Base-by-base conservation (phyloP, 2,329 filamentous ascomycete species). In the Apiospora aurea region DNA sequence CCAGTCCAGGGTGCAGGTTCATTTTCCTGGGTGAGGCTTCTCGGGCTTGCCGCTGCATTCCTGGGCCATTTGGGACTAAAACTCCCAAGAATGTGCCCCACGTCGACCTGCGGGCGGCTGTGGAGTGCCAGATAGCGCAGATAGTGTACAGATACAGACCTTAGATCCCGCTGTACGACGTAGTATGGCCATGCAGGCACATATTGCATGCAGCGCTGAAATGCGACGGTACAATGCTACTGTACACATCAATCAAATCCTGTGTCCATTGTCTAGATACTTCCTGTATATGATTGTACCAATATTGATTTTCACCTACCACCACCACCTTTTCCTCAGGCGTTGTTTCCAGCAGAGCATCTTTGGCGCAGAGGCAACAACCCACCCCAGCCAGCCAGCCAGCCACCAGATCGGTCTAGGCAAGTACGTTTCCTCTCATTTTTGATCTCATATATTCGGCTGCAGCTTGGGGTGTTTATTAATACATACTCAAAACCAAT, bases 21-120 rank as follows among this genome's bases (percentile, higher is more conserved):
- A 4, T 64, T 64, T 64, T 38, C 57, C 34, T 61, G 38, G 53
- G n/a, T 61, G 53, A 61, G 53, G 53, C 53, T 38, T 61, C 53
- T 61, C 53, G 29, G 53, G 29, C 53, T 41, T 41, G 57, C 34
- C 34, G 34, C 57, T 64, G 57, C 57, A 64, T 64, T 64, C 57
- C 18, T 64, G 21, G 57, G 57, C 34, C 34, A 41, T 41, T 41
- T 38, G 34, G 57, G 34, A n/a, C 57, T 41, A n/a, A 64, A 41
- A 38, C 4, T 8, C 57, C 38, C 34, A 64, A n/a, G 57, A 64
- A 41, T 64, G 57, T 14, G 57, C 57, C 21, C 57, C 57, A 41
- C 57, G 18, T n/a, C 34, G 18, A 4, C 18, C 57, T 64, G 57
- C 57, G 10, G 53, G 34, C 34, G n/a, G 57, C 29, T 38, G 29